Conservation (phyloP, 73 alveolate genomes). For the Urostyla sp. region DNA sequence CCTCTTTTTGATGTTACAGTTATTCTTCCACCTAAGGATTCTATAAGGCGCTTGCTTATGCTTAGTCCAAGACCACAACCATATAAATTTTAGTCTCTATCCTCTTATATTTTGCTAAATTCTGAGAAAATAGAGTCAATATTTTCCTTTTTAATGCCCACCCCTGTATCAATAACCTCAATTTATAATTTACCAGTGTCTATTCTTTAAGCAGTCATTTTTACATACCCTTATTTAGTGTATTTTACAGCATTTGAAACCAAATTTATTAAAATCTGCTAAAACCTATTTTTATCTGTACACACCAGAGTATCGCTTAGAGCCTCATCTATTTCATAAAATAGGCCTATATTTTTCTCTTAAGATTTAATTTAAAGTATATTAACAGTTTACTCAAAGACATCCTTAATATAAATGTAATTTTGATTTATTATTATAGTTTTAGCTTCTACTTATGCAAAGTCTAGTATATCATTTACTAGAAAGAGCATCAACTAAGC, state of each 20-base stretch:
- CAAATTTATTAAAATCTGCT: conserved; percentile 50
- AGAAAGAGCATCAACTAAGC: conserved; percentile 29
- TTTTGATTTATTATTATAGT: background rate
- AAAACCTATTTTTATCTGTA: conserved; percentile 41
- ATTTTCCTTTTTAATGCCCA: conserved; percentile 55
- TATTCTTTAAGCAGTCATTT: conserved; percentile 1
- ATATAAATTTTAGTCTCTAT: conserved; percentile 35
- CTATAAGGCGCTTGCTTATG: conserved; percentile 48
- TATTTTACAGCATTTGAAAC: conserved; percentile 52
- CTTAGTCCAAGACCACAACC: conserved; percentile 70
- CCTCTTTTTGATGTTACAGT: conserved; percentile 13
- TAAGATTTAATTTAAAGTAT: conserved; percentile 1
- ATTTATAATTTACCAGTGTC: background rate
- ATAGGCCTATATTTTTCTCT: background rate
- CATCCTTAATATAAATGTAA: background rate
- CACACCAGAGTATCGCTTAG: background rate
- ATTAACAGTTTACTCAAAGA: background rate
- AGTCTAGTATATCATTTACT: conserved; percentile 36
- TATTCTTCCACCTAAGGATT: conserved; percentile 58
- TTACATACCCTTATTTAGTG: conserved; percentile 51
- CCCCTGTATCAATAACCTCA: conserved; percentile 63
- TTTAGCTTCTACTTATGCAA: conserved; percentile 5
- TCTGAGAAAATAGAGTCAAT: conserved; percentile 38
- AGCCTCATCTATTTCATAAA: background rate
- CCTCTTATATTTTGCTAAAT: conserved; percentile 33